Conservation (phyloP, 768 basidiomycete genomes). For the Mycena rebaudengoi region DNA sequence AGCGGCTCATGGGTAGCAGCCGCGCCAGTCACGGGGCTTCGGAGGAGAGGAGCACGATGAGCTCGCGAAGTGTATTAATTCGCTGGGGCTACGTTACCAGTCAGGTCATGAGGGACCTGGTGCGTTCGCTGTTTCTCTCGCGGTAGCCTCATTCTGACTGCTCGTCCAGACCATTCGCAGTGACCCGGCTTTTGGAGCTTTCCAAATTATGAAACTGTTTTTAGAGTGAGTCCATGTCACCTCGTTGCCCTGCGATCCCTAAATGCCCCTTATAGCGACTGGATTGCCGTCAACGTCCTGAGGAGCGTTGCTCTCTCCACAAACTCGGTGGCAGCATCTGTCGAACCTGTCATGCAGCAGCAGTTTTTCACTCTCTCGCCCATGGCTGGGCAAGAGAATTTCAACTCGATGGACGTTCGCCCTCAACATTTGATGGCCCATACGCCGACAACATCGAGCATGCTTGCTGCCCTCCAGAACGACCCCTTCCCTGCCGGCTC, state of each 20-base stretch:
- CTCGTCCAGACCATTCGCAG: constrained; percentile 81
- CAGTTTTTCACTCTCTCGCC: constrained; percentile 88
- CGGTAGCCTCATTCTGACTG: constrained; percentile 1
- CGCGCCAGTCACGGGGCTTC: constrained; percentile 57
- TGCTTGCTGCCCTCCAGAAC: constrained; percentile 87
- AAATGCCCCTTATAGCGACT: constrained; percentile 63
- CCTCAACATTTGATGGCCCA: constrained; percentile 74
- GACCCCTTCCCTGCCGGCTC: constrained; percentile 73
- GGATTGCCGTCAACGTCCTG: constrained; percentile 91
- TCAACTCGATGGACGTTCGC: constrained; percentile 70
- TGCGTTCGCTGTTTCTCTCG: constrained; percentile 46
- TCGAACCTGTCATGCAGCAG: constrained; percentile 92
- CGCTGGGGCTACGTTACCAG: constrained; percentile 94
- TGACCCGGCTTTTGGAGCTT: constrained; percentile 91
- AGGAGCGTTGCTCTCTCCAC: constrained; percentile 88
- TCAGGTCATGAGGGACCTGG: constrained; percentile 92
- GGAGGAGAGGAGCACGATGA: constrained; percentile 86
- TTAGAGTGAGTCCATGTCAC: constrained; percentile 69
- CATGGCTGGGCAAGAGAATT: constrained; percentile 89
- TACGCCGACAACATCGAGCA: constrained; percentile 89
- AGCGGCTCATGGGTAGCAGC: constrained; percentile 78
- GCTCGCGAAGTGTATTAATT: constrained; percentile 86
- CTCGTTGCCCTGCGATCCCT: constrained; percentile 26
- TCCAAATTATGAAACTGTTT: constrained; percentile 92
- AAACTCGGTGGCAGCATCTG: constrained; percentile 90